phyloP scores from a whole-genome alignment of 768 basidiomycete species.

The Naematelia encephala region DNA sequence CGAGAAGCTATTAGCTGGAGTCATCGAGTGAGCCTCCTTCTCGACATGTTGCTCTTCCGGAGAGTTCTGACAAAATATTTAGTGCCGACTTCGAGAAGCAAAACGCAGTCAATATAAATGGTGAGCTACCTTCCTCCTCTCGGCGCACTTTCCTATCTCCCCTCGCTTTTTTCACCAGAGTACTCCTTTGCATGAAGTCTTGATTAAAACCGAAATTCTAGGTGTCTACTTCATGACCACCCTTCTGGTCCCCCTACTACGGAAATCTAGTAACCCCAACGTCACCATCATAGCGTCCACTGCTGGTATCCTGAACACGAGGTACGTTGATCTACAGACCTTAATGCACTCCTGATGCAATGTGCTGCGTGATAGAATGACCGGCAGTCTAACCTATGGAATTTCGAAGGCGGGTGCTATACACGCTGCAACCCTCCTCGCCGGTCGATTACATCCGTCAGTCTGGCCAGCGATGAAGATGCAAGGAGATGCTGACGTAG shows the following conservation, averaged over 20 bases:
- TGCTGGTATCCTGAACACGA: constrained; percentile 20
- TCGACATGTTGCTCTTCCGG: no score
- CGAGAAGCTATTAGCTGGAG: background rate
- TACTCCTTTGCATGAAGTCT: no score
- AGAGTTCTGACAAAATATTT: no score
- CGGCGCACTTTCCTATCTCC: no score
- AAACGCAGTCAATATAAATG: no score
- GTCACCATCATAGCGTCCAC: constrained; percentile 30
- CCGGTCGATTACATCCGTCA: constrained; percentile 24
- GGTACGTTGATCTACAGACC: no score
- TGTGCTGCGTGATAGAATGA: no score
- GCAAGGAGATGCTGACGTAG: background rate
- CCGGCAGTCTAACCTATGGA: constrained; percentile 22
- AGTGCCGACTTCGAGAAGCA: no score
- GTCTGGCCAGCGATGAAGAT: background rate
- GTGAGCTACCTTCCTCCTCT: no score
- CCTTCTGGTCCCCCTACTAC: constrained; percentile 24
- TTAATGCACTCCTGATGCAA: no score
- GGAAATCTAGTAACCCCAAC: constrained; percentile 14
- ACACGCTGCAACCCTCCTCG: constrained; percentile 7
- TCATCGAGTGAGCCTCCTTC: background rate
- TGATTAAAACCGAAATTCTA: background rate
- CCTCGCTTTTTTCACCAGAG: no score
- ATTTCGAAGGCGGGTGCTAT: constrained; percentile 20
- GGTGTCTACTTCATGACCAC: constrained; percentile 31